Base-by-base conservation (phyloP, 2,329 filamentous ascomycete genomes). In the Canariomyces notabilis region DNA sequence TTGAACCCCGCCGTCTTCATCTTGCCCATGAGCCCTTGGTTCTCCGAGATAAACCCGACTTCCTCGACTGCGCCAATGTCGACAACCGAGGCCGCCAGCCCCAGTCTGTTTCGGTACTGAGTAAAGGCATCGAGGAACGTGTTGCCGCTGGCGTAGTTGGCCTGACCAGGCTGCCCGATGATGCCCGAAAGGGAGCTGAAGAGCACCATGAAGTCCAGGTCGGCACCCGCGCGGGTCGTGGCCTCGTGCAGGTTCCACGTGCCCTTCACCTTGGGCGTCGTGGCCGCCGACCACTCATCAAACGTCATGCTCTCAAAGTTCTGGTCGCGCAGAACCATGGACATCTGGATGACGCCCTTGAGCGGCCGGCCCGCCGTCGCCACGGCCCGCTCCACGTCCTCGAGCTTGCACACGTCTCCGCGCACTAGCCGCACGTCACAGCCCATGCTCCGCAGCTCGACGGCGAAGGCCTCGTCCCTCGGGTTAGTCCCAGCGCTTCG, bases 201-300 rank as follows among this genome's bases (percentile, higher is more conserved):
- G 22, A 65, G 44, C 26, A 67, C 56, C 50, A 46, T 40, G 18
- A 46, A 46, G 43, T 46, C 43, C 19, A 46, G 37, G 18, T 9
- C 22, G 12, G 19, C 23, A 2, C 19, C 4, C 8, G 19, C 18
- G 1, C 14, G 18, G 18, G 18, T 7, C 14, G 65, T 54, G 2
- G 57, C 51, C 1, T 60, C 43, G 48, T 71, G 66, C 1, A 72
- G 58, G 41, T 70, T 70, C 61, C 60, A 64, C 5, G 64, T 64
- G 5, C 67, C 67, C 11, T 58, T 34, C 6, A 68, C 63, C 22
- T 74, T 74, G 49, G 73, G 71, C 12, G 61, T 57, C 1, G 73
- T 62, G 0, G 67, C 57, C 3, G 53, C 46, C 9, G 50, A 42
- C 64, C 64, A 69, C 4, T 64, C 48, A 15, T 50, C 42, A 50